Base-by-base conservation (phyloP, 306 rosid species). In the Albizia julibrissin region DNA sequence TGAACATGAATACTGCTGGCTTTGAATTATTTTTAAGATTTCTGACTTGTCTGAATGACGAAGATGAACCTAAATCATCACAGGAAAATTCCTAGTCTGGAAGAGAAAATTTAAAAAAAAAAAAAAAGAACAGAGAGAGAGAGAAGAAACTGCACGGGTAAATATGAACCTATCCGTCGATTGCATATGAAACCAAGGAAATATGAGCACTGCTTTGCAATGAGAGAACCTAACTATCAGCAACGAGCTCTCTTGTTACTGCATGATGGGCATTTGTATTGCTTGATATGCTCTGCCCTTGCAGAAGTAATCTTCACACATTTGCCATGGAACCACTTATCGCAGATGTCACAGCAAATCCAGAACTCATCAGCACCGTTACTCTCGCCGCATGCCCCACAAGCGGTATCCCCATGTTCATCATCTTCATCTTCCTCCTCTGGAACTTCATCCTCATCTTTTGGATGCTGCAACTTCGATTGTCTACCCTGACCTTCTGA, bases 231-330 rank as follows among this genome's bases (percentile, higher is more conserved):
- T 68, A 50, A 79, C 56, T 13, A 43, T 85, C 87, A 58, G 37
- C 84, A 82, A 64, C 96, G 97, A 78, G 87, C 91, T 88, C 96
- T 88, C 91, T 94, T 94, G 89, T 88, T 90, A 88, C 88, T 92
- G 97, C 98, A 94, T 72, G 98, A 87, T 64, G 98, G 98, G 79
- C 98, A 94, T 84, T 94, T 94, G 90, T 94, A 94, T 42, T 94
- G 97, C 91, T 92, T 94, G 52, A 94, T 94, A 80, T 90, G 97
- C 86, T 91, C 94, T 13, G 98, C 97, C 84, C 88, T 88, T 0
- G 97, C 94, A 2, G 96, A 93, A 52, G 97, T 94, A 80, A 94
- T 90, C 88, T 90, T 94, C 83, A 94, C 98, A 49, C 98, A 94
- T 79, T 94, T 94, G 2, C 94, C 95, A 78, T 94, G 98, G 89